Conservation (phyloP, 2,329 filamentous ascomycete genomes). For the Aspergillus texensis region DNA sequence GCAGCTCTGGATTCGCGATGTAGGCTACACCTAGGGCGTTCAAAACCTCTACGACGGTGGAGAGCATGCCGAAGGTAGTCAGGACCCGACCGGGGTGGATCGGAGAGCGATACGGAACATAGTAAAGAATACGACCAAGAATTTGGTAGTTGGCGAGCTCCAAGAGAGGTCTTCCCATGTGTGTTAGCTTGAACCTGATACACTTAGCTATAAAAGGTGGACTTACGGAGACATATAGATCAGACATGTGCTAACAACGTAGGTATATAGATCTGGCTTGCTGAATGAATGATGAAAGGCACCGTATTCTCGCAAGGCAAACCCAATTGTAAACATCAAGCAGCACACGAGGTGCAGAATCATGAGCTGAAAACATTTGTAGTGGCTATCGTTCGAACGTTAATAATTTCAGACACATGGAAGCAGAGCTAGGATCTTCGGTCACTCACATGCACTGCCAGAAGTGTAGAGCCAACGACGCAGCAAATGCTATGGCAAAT, state of each 20-base stretch:
- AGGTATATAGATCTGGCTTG: slow-evolving; percentile 44
- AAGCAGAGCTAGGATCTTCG: not conserved
- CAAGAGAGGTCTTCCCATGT: slow-evolving; percentile 55
- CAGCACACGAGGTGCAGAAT: slow-evolving; percentile 58
- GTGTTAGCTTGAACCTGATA: not conserved
- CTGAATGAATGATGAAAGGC: slow-evolving; percentile 52
- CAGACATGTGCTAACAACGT: slow-evolving; percentile 48
- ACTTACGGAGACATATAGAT: slow-evolving; percentile 42
- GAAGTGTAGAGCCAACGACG: slow-evolving; percentile 44
- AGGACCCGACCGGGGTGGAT: slow-evolving; percentile 51
- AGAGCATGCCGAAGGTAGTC: slow-evolving; percentile 52
- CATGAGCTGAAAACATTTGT: slow-evolving; percentile 61
- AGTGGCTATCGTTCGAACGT: slow-evolving; percentile 45
- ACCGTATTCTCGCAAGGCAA: slow-evolving; percentile 56
- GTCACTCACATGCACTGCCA: slow-evolving; percentile 60
- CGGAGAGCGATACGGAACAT: slow-evolving; percentile 62
- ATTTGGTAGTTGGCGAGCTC: slow-evolving; percentile 65
- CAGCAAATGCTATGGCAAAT: slow-evolving; percentile 53
- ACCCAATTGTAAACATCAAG: slow-evolving; percentile 59
- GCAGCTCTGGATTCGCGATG: slow-evolving; percentile 51
- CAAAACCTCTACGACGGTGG: slow-evolving; percentile 48
- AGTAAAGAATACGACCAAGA: slow-evolving; percentile 62
- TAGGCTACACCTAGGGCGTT: slow-evolving; percentile 35
- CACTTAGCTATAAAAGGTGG: not conserved
- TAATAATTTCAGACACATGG: not conserved